phyloP scores from a whole-genome alignment of 164 flowering plant species.

The Platanus orientalis region DNA sequence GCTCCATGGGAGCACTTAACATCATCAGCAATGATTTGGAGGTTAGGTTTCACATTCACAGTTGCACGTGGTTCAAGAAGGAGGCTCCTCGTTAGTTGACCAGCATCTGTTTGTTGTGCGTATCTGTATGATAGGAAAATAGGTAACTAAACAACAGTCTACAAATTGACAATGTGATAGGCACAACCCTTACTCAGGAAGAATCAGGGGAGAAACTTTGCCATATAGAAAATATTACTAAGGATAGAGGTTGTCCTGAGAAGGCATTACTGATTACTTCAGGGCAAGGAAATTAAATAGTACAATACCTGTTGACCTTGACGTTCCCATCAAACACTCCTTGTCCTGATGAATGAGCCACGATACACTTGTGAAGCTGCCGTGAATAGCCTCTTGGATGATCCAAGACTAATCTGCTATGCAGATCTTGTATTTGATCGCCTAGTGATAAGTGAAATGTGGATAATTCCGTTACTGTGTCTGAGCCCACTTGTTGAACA shows the following conservation, averaged over 20 bases:
- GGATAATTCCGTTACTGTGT: constrained; percentile 69
- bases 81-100: constrained; percentile 87
- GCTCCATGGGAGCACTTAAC: constrained; percentile 98
- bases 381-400: constrained; percentile 73
- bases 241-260: not conserved
- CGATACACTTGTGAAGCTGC: constrained; percentile 95
- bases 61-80: constrained; percentile 83
- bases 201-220: too few relatives aligned
- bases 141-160: not conserved
- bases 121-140: constrained; percentile 36
- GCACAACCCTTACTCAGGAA: too few relatives aligned
- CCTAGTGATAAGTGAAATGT: constrained; percentile 57
- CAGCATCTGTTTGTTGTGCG: constrained; percentile 94
- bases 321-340: constrained; percentile 91
- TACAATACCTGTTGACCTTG: constrained; percentile 76
- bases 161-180: too few relatives aligned
- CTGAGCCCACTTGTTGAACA: constrained; percentile 77
- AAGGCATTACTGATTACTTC: not conserved
- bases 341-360: constrained; percentile 70
- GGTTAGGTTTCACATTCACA: constrained; percentile 84
- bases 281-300: not conserved
- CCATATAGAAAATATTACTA: too few relatives aligned
- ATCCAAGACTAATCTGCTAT: constrained; percentile 73
- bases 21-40: constrained; percentile 87
- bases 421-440: constrained; percentile 83